Percentiles rank a stretch among this genome's conserved stretches.
These are phyloP conservation scores for Sechiopsis laciniata DNA, from an alignment of 306 rosid genomes.

Conservation along the genomic window DNA sequence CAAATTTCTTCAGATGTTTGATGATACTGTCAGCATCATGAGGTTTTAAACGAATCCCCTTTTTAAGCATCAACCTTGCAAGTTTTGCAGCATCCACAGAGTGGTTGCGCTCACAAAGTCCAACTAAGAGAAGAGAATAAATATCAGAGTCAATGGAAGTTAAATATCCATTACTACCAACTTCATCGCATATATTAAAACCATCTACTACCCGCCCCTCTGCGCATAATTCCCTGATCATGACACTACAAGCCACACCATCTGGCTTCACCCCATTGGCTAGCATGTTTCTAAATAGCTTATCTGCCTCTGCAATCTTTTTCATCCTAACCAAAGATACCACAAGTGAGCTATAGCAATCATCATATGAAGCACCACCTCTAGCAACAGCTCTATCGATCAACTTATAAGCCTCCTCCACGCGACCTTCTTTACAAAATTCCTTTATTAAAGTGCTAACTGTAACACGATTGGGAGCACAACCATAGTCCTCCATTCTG, in stretches of 20 bases:
- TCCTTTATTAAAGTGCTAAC: conserved; percentile 44
- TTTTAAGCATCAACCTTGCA: conserved; percentile 54
- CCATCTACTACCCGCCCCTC: conserved; percentile 50
- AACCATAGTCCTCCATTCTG: conserved; percentile 62
- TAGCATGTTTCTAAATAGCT: conserved; percentile 58
- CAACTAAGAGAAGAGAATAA: conserved; percentile 51
- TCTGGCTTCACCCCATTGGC: conserved; percentile 44
- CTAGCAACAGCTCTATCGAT: conserved; percentile 44
- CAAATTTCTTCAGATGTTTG: conserved; percentile 40
- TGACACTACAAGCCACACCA: conserved; percentile 50
- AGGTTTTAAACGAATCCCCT: conserved; percentile 43
- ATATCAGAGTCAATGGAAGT: conserved; percentile 55
- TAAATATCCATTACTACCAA: conserved; percentile 43
- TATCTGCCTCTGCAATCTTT: conserved; percentile 55
- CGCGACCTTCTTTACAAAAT: conserved; percentile 38
- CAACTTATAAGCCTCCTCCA: conserved; percentile 57
- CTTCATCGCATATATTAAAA: conserved; percentile 51
- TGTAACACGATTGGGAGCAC: conserved; percentile 58
- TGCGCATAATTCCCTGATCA: conserved; percentile 54
- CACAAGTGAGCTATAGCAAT: conserved; percentile 64
- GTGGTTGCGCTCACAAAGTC: conserved; percentile 51
- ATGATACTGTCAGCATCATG: conserved; percentile 32
- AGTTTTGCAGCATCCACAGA: conserved; percentile 50
- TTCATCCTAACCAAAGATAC: conserved; percentile 44
- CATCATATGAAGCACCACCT: conserved; percentile 47